Evolutionary conservation across 352 stramenopile species (phyloP), one percentile per base, ranked within the genome.

Genomic region (Pythium dissotocum): DNA sequence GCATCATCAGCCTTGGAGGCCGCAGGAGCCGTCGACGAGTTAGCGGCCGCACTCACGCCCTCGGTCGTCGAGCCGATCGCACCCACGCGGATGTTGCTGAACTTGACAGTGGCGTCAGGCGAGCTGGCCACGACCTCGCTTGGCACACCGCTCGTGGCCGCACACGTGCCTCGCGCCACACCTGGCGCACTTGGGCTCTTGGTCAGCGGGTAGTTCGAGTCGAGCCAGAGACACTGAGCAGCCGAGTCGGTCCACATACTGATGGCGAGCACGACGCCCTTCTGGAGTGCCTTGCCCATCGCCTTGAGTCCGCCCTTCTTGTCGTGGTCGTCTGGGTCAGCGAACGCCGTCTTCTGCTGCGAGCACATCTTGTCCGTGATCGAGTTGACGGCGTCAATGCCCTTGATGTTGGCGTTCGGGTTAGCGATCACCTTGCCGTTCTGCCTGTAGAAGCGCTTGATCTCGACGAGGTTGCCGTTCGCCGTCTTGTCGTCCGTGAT

Each of bases 181-280:
- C 85, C 85, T 13, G 83, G 82, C 24, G 72, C 68, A 6, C 61
- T 69, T 0, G 78, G 55, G 46, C 82, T 75, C 7, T 75, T 75
- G 52, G 69, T 63, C 26, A 70, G 33, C 0, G 85, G 85, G 66
- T 88, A 91, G 61, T 56, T 79, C 64, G 77, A 86, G 73, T 93
- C 85, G 16, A 93, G 75, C 85, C 85, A 93, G 24, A 87, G 75
- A 53, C 78, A 89, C 63, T 93, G 76, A 26, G 80, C 82, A 7
- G 77, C 75, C 61, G 89, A 72, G 60, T 93, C 85, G 4, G 81
- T 80, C 85, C 85, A 93, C 16, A 93, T 70, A 56, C 82, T 91
- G 75, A 93, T 90, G 38, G 79, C 72, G 48, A 93, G 77, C 21
- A 88, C 87, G 64, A 93, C 71, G 8, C 85, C 85, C 30, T 69